Percentiles rank a stretch among this genome's conserved stretches.
phyloP scores from a whole-genome alignment of 306 rosid species.

The Lathyrus tuberosus region DNA sequence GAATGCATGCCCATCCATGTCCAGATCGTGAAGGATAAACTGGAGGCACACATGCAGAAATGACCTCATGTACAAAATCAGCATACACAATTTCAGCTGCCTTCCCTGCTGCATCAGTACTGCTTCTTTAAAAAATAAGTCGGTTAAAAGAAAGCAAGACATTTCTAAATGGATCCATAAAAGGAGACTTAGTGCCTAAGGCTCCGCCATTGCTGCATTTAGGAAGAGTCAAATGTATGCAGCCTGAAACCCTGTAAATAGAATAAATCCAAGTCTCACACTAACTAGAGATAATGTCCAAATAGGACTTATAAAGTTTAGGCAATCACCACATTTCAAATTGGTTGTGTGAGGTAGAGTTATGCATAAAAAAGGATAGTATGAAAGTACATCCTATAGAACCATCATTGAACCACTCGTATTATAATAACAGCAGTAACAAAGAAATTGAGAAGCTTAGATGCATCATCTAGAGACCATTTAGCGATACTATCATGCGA shows the following conservation, averaged over 20 bases:
- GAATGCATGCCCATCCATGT: conserved; percentile 98
- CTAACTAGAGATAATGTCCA: not conserved
- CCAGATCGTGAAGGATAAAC: conserved; percentile 96
- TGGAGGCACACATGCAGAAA: conserved; percentile 96
- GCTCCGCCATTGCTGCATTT: conserved; percentile 1
- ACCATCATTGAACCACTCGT: not conserved
- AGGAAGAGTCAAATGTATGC: conserved; percentile 24
- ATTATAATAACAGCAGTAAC: conserved; percentile 69
- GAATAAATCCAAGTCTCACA: not conserved
- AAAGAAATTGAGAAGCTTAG: conserved; percentile 64
- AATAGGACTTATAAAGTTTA: not conserved
- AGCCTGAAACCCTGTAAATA: not conserved
- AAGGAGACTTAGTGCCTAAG: conserved; percentile 27
- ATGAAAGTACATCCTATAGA: not conserved
- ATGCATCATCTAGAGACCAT: conserved; percentile 69
- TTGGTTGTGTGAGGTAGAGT: too few relatives aligned
- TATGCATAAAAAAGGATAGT: not conserved
- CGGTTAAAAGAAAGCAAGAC: conserved; percentile 44
- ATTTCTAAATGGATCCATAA: conserved; percentile 9
- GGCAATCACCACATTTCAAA: too few relatives aligned
- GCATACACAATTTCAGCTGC: conserved; percentile 94
- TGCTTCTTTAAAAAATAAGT: conserved; percentile 92
- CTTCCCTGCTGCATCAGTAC: conserved; percentile 97
- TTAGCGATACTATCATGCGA: conserved; percentile 40
- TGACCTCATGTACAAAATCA: conserved; percentile 95